A percentile compares a stretch with the other conserved stretches of the same genome.
Conservation (phyloP, 257 asterid genomes). For the Lithospermum erythrorhizon region DNA sequence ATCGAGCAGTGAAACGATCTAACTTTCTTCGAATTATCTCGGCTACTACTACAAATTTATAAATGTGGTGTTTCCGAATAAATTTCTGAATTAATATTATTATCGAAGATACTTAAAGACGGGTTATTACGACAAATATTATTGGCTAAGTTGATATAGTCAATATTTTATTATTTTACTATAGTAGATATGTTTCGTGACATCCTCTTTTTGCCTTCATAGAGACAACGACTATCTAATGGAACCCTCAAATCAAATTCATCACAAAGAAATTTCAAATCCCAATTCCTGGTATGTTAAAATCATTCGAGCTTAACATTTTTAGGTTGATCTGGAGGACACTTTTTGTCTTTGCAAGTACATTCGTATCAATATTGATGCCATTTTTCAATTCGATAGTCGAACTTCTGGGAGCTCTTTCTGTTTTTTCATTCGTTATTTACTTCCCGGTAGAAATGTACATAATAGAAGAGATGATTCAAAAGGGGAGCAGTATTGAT, state of each 20-base stretch:
- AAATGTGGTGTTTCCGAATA: no score
- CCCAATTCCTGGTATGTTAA: background rate
- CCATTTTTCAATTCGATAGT: background rate
- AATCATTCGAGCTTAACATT: background rate
- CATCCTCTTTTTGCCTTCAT: background rate
- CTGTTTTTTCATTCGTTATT: background rate
- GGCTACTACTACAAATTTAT: no score
- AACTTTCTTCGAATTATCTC: no score
- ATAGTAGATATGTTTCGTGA: no score
- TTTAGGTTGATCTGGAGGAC: background rate
- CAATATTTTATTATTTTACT: no score
- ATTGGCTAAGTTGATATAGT: no score
- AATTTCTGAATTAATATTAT: no score
- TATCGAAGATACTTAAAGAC: no score
- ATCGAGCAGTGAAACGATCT: no score
- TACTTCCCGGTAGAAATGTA: background rate
- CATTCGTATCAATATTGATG: background rate
- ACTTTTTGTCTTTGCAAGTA: background rate
- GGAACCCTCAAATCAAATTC: background rate
- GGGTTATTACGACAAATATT: no score
- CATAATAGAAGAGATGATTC: background rate
- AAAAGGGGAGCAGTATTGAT: background rate
- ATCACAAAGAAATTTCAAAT: background rate
- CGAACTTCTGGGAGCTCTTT: background rate
- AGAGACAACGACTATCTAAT: background rate